Conservation (phyloP, 108 stramenopile genomes). For the Skeletonema marinoi region DNA sequence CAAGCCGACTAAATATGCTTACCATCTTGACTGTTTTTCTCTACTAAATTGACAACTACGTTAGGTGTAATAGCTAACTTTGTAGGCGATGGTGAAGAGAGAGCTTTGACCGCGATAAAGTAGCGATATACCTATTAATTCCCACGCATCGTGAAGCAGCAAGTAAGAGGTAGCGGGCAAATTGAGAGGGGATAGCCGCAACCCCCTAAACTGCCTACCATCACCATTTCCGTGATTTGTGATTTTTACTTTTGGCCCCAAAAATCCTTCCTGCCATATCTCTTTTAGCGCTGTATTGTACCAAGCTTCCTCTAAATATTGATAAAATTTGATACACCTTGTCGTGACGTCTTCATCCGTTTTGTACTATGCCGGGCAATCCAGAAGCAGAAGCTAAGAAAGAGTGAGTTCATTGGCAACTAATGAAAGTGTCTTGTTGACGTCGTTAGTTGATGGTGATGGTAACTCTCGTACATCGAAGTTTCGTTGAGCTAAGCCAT, state of each 20-base stretch:
- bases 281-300: too few species aligned
- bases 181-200: not conserved
- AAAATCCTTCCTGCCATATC: too few species aligned
- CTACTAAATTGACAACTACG: not conserved
- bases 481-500: not conserved
- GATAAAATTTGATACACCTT: not conserved
- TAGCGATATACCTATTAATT: not conserved
- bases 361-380: conserved; percentile 24
- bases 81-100: not conserved
- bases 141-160: not conserved
- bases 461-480: not conserved
- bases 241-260: too few species aligned
- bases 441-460: not conserved
- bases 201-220: not conserved
- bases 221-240: too few species aligned
- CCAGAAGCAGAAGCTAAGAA: conserved; percentile 52
- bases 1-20: conserved; percentile 17
- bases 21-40: conserved; percentile 37
- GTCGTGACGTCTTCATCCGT: not conserved
- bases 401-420: conserved; percentile 35
- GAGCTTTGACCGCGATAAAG: not conserved
- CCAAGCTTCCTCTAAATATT: too few species aligned
- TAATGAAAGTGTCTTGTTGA: not conserved
- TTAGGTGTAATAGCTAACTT: not conserved
- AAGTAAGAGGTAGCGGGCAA: not conserved